Percentiles rank a stretch among this genome's conserved stretches.
These are phyloP conservation scores for Hypericum androsaemum DNA, from an alignment of 345 rosid species.

Conservation along the genomic window DNA sequence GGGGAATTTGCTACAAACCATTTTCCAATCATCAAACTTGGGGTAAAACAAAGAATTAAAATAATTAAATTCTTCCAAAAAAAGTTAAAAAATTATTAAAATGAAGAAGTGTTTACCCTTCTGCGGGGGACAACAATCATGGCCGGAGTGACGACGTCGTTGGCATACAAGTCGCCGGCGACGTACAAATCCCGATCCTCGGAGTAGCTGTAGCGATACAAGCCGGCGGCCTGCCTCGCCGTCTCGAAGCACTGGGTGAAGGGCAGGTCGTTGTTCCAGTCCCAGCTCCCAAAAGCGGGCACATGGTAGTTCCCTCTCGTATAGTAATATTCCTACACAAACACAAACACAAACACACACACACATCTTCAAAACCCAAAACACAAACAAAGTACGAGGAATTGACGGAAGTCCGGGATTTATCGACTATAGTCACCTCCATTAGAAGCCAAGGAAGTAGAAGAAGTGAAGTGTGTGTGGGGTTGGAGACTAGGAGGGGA, in stretches of 20 bases:
- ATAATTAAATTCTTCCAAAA: too few species aligned
- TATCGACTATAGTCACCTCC: too few species aligned
- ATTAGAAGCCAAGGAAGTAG: too few species aligned
- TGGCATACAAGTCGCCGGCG: constrained; percentile 80
- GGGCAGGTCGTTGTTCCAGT: constrained; percentile 74
- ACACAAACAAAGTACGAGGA: too few species aligned
- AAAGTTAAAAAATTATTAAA: neutral
- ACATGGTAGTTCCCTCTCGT: constrained; percentile 43
- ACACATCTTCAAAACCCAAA: too few species aligned
- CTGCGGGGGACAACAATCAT: constrained; percentile 86
- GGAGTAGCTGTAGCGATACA: constrained; percentile 61
- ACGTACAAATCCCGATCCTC: constrained; percentile 80
- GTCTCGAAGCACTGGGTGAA: constrained; percentile 92
- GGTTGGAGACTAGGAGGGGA: too few species aligned
- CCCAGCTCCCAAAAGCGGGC: constrained; percentile 98
- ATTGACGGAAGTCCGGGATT: too few species aligned
- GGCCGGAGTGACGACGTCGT: constrained; percentile 72
- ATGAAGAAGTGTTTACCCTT: constrained; percentile 27
- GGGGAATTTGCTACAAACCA: too few species aligned
- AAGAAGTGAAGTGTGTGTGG: too few species aligned
- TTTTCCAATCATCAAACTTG: too few species aligned
- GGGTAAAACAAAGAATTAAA: too few species aligned
- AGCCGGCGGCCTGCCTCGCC: constrained; percentile 43
- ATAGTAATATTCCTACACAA: constrained; percentile 34
- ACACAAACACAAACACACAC: neutral